Evolutionary conservation across 495 filamentous ascomycete genomes (phyloP).

Genomic region (Peziza echinospora): DNA sequence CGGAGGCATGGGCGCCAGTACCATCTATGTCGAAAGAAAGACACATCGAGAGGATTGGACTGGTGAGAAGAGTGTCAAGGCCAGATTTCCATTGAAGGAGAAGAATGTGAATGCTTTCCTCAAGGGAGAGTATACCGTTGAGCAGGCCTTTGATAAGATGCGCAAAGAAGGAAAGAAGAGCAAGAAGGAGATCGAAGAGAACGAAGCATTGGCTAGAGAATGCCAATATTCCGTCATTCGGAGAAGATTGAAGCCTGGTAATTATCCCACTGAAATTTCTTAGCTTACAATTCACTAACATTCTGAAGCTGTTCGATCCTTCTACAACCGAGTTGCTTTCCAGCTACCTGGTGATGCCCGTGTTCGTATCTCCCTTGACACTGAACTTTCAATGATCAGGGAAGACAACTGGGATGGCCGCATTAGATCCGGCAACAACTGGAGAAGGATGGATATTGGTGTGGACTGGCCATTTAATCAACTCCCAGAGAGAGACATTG

Average conservation of each 20-base stretch:
- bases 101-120: constrained; percentile 89
- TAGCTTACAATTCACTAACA: too few species aligned
- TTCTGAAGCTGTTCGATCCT: constrained; percentile 55
- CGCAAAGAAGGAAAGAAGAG: constrained; percentile 85
- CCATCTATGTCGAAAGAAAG: constrained; percentile 93
- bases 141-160: constrained; percentile 78
- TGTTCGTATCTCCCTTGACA: constrained; percentile 92
- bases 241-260: constrained; percentile 45
- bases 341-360: constrained; percentile 90
- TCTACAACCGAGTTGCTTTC: constrained; percentile 96
- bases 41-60: constrained; percentile 99
- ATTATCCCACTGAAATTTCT: background rate
- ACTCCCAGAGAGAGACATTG: constrained; percentile 59
- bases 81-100: constrained; percentile 83
- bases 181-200: constrained; percentile 65
- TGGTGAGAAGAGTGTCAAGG: constrained; percentile 95
- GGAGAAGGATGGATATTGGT: constrained; percentile 93
- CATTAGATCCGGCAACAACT: constrained; percentile 61
- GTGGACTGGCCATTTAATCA: constrained; percentile 90
- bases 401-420: constrained; percentile 85
- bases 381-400: constrained; percentile 78
- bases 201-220: constrained; percentile 75
- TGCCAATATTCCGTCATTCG: constrained; percentile 83
- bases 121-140: constrained; percentile 56
- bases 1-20: constrained; percentile 80